Percentiles rank a stretch among this genome's conserved stretches.
phyloP scores from a whole-genome alignment of 1,139 yeast genomes.

The Debaryomycetaceae sp. region DNA sequence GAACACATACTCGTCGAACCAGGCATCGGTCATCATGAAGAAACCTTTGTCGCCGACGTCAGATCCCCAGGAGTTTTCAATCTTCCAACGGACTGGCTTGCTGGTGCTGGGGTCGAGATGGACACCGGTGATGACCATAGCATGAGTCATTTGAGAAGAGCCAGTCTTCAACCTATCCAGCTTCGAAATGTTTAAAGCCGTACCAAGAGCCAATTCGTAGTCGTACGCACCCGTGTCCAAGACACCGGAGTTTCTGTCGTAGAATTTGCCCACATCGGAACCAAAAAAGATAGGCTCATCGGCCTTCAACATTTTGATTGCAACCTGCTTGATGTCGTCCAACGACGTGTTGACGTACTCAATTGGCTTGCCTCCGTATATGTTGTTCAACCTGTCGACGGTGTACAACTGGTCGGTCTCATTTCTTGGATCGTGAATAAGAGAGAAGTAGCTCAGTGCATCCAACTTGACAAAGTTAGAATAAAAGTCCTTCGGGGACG shows the following conservation, averaged over 20 bases:
- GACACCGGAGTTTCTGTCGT: slow-evolving; percentile 58
- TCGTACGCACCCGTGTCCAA: slow-evolving; percentile 71
- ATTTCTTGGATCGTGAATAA: slow-evolving; percentile 80
- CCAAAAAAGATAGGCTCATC: slow-evolving; percentile 84
- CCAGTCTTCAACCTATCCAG: slow-evolving; percentile 53
- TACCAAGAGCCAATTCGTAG: slow-evolving; percentile 61
- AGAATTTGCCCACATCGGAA: slow-evolving; percentile 75
- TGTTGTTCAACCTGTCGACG: slow-evolving; percentile 71
- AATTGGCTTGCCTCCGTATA: slow-evolving; percentile 63
- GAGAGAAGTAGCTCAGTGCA: slow-evolving; percentile 54
- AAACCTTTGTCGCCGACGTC: slow-evolving; percentile 72
- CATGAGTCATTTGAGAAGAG: slow-evolving; percentile 75
- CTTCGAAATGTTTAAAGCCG: slow-evolving; percentile 45
- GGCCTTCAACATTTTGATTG: slow-evolving; percentile 62
- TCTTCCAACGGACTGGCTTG: slow-evolving; percentile 71
- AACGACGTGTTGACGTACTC: slow-evolving; percentile 66
- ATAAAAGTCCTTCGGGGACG: slow-evolving; percentile 66
- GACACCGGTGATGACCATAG: slow-evolving; percentile 77
- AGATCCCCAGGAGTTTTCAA: slow-evolving; percentile 86
- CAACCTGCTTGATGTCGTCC: slow-evolving; percentile 53
- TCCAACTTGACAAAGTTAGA: slow-evolving; percentile 51
- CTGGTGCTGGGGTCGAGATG: slow-evolving; percentile 41
- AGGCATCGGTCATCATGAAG: slow-evolving; percentile 77
- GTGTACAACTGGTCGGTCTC: slow-evolving; percentile 57
- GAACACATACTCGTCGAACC: slow-evolving; percentile 79